Percentiles rank a stretch among this genome's conserved stretches.
phyloP scores from a whole-genome alignment of 768 basidiomycete species.

The Termitomyces sp. region DNA sequence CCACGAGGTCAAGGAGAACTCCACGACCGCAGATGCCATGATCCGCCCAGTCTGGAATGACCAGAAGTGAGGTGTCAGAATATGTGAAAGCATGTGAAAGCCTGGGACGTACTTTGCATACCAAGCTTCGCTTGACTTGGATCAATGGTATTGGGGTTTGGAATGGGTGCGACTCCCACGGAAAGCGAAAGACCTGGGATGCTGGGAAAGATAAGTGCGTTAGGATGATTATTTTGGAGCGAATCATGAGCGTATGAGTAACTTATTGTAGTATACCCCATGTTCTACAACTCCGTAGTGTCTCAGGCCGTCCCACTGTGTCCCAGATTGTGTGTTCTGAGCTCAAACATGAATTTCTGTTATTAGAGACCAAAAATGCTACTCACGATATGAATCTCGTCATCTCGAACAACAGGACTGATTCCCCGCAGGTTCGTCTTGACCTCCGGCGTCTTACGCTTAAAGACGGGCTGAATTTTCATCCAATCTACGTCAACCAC shows the following conservation, averaged over 20 bases:
- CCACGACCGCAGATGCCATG: conserved; percentile 69
- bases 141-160: conserved; percentile 44
- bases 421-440: conserved; percentile 28
- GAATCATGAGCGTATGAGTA: background rate
- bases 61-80: background rate
- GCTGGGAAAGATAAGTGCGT: conserved; percentile 20
- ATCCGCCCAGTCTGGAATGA: conserved; percentile 53
- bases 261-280: conserved; percentile 62
- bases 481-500: background rate
- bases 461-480: conserved; percentile 45
- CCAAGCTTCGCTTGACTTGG: conserved; percentile 45
- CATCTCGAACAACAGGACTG: conserved; percentile 32
- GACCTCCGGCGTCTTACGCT: conserved; percentile 47
- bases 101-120: conserved; percentile 56
- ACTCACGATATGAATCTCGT: conserved; percentile 51
- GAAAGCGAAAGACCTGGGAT: conserved; percentile 37
- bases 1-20: conserved; percentile 59
- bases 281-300: conserved; percentile 52
- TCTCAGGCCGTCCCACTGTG: conserved; percentile 65
- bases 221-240: background rate
- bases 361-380: background rate
- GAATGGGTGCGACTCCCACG: conserved; percentile 38
- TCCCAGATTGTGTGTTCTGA: conserved; percentile 67
- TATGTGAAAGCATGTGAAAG: background rate
- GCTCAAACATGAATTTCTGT: background rate